Evolutionary conservation across 306 rosid species (phyloP), one percentile per base, ranked within the genome.

Genomic region (Inga oerstediana): DNA sequence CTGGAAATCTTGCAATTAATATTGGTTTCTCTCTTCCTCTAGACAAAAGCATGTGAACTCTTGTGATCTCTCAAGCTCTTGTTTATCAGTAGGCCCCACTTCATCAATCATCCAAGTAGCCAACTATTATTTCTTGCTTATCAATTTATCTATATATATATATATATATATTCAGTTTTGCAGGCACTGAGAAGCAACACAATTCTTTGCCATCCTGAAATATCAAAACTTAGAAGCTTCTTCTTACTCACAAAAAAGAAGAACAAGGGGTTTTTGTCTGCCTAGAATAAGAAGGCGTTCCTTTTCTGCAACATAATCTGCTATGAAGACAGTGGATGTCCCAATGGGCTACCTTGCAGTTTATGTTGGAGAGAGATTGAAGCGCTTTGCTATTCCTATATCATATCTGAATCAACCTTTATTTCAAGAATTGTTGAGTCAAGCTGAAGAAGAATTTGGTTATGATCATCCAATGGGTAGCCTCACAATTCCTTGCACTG

Each of bases 41-140:
- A 70, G 81, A 85, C 88, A 85, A 76, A 54, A 72, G 64, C 89
- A 76, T 76, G 88, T 90, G 91, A 83, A n/a, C 67, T 66, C 70
- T 66, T 72, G 59, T 48, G 61, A 24, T 24, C 30, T 41, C 6
- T 54, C 43, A 15, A 79, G 76, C 22, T 52, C 48, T 61, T 79
- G 86, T 84, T 82, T 82, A 10, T 8, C 15, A 3, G 3, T 80
- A 48, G 76, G 74, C 76, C 76, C 82, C 24, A 78, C 58, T 49
- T 22, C 35, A 44, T n/a, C 69, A 64, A 64, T 64, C 69, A 27
- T 64, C 41, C 39, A 30, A 64, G 9, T 30, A 30, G 62, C 59
- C 45, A 5, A 49, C 12, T 10, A 10, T 39, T 0, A 27, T 68
- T 87, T 52, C 44, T 8, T 62, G 19, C n/a, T 7, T 34, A 65